These are phyloP conservation scores for Quambalaria eucalypti DNA, from an alignment of 1,284 basidiomycete genomes.

Conservation along the genomic window DNA sequence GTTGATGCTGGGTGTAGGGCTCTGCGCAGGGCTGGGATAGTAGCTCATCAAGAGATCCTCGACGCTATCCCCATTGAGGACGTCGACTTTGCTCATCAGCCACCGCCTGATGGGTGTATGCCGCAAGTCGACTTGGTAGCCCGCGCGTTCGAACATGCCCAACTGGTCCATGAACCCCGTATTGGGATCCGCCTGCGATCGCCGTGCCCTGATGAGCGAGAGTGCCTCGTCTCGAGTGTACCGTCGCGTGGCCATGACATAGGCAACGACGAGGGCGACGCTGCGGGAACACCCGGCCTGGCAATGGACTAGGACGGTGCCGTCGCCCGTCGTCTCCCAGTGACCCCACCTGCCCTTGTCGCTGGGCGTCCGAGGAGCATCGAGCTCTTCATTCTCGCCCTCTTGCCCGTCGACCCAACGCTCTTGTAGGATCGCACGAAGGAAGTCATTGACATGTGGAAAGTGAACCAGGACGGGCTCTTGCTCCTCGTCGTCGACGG, in stretches of 20 bases:
- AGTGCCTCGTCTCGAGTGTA: slow-evolving; percentile 42
- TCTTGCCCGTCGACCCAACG: slow-evolving; percentile 18
- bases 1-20: slow-evolving; percentile 7
- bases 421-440: slow-evolving; percentile 29
- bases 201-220: slow-evolving; percentile 26
- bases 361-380: no score
- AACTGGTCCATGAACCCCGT: slow-evolving; percentile 47
- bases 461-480: slow-evolving; percentile 47
- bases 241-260: slow-evolving; percentile 43
- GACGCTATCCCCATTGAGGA: slow-evolving; percentile 26
- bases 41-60: slow-evolving; percentile 45
- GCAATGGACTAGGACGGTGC: slow-evolving; percentile 48
- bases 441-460: slow-evolving; percentile 34
- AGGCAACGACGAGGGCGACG: slow-evolving; percentile 43
- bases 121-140: slow-evolving; percentile 45
- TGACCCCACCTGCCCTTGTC: slow-evolving; percentile 14
- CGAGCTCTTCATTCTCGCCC: not conserved
- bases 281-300: slow-evolving; percentile 48
- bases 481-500: slow-evolving; percentile 45
- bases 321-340: slow-evolving; percentile 24
- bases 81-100: slow-evolving; percentile 45
- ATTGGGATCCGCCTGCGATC: slow-evolving; percentile 41
- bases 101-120: slow-evolving; percentile 45
- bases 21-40: slow-evolving; percentile 42
- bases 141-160: slow-evolving; percentile 45